Evolutionary conservation across 495 filamentous ascomycete genomes (phyloP), one percentile per base, ranked within the genome.

Genomic region (Pseudoneurospora amorphoporcata): DNA sequence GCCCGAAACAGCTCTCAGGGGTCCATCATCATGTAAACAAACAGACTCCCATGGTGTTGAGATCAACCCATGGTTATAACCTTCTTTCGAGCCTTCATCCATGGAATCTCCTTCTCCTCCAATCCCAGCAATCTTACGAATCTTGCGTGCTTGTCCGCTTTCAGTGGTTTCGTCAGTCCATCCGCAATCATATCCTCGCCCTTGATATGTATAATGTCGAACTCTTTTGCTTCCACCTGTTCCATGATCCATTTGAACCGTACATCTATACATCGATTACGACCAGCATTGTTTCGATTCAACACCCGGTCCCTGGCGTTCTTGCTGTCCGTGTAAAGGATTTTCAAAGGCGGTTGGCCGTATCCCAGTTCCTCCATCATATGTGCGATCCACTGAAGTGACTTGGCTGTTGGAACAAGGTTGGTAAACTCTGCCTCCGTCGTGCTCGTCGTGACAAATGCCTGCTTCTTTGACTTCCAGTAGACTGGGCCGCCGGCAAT

Each of bases 401-500:
- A 61, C 1, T 53, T 38, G 0, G 4, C 68, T 10, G 23, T 39
- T 2, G 37, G 38, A 1, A 53, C 65, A 0, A 73, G 29, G 29
- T 73, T 73, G 1, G 68, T 17, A 8, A 73, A 73, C 9, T 73
- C 68, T 0, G 43, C 68, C 6, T 73, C 68, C 3, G n/a, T 73
- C 0, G 39, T 73, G 12, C 37, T 70, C 0, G 70, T 17, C 0
- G 65, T 29, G 1, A 73, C 38, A 4, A 70, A 73, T 8, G 43
- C 65, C 19, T 73, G 16, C 43, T 73, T 73, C 38, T 73, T 73
- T 3, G 37, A 69, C n/a, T 73, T 73, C 68, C 2, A 73, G 0
- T 29, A 10, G 1, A 73, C 37, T 70, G 19, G 45, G 6, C 14
- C 72, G 0, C 72, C 68, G 0, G 39, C 38, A 3, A 73, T 10